Base-by-base conservation (phyloP, 2,329 filamentous ascomycete species). In the Myriosclerotinia curreyana region DNA sequence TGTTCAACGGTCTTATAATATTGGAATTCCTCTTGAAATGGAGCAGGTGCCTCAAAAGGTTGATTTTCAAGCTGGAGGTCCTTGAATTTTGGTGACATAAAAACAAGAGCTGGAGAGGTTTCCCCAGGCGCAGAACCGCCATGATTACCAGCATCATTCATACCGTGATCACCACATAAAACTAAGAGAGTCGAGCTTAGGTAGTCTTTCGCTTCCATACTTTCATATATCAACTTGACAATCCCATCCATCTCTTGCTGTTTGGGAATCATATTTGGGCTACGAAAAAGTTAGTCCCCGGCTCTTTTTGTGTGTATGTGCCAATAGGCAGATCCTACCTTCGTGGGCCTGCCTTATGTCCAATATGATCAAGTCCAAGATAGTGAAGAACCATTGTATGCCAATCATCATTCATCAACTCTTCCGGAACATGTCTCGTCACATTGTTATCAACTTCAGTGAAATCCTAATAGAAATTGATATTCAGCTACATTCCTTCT, bases 141-240 rank as follows among this genome's bases (percentile, higher is more conserved):
- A 74, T 99, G 95, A 70, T 98, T 98, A 2, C 95, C 95, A 25
- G 91, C 95, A 71, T 98, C 94, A 71, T 98, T 99, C 95, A 99
- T 99, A n/a, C 95, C 95, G 74, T 99, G 95, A 72, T 99, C 96
- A 64, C 95, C 95, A 64, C 89, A 92, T 8, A 99, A 78, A 3
- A 99, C 87, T 53, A 99, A 83, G 2, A 99, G 79, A 0, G 94
- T 92, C 5, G 90, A 89, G 40, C 84, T 74, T 1, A 97, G 84
- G 75, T 96, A 89, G 1, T 82, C 74, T 64, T 90, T 78, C 5
- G 81, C 82, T 72, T 89, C 83, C 68, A 99, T 89, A 8, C 91
- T 89, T 15, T 82, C 79, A 73, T 91, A 97, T 34, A 99, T 88
- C 64, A 85, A 79, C 66, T 81, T 80, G 48, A 97, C 87, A 67